Evolutionary conservation across 2,329 filamentous ascomycete species (phyloP).

Genomic region (Fusarium austroafricanum): DNA sequence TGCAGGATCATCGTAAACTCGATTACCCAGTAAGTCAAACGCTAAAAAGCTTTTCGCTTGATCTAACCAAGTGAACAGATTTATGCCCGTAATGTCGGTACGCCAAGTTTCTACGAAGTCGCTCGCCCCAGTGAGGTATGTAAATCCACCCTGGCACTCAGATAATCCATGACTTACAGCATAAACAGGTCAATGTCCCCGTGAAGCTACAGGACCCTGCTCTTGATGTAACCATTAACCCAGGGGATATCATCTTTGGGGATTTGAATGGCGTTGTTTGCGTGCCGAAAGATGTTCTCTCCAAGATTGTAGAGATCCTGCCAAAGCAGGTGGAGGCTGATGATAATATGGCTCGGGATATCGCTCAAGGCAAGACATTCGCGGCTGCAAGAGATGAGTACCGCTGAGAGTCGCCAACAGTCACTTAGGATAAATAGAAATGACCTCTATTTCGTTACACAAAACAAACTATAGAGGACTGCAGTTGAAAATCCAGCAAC

Average conservation of each 20-base stretch:
- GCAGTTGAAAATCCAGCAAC: too few species aligned
- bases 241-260: slow-evolving; percentile 11
- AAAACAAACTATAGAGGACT: too few species aligned
- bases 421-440: too few species aligned
- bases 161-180: fast-evolving
- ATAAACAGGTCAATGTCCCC: slow-evolving; percentile 1
- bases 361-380: background rate
- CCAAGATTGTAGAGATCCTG: slow-evolving; percentile 13
- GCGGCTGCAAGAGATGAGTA: background rate
- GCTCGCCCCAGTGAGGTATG: slow-evolving; percentile 12
- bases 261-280: slow-evolving; percentile 24
- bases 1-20: slow-evolving; percentile 32
- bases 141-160: fast-evolving
- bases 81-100: slow-evolving; percentile 21
- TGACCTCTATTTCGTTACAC: too few species aligned
- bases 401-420: background rate
- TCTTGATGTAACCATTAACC: background rate
- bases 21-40: slow-evolving; percentile 6
- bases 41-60: too few species aligned
- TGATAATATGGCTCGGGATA: slow-evolving; percentile 17
- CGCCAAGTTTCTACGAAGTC: slow-evolving; percentile 5
- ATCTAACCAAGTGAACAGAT: background rate
- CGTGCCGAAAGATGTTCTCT: slow-evolving; percentile 6
- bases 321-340: slow-evolving; percentile 17
- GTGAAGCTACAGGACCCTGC: slow-evolving; percentile 20